These are phyloP conservation scores for Candida morakotiae DNA, from an alignment of 805 yeast species.

Conservation along the genomic window DNA sequence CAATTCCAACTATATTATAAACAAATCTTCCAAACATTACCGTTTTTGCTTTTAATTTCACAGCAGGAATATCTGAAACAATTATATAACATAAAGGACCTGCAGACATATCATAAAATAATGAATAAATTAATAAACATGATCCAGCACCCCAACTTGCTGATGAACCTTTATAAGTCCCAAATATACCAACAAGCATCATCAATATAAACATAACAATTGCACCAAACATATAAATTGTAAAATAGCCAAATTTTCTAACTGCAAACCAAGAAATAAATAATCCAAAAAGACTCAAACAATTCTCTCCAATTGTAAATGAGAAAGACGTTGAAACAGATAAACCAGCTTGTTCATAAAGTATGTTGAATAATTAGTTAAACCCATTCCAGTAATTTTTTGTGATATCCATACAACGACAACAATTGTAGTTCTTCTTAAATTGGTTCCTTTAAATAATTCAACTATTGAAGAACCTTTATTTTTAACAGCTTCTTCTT, in stretches of 20 bases:
- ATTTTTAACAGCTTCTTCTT: slow-evolving; percentile 25
- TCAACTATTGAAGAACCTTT: slow-evolving; percentile 32
- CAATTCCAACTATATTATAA: slow-evolving; percentile 32
- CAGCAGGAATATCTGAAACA: slow-evolving; percentile 35
- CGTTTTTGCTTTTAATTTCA: slow-evolving; percentile 33
- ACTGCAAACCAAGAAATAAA: slow-evolving; percentile 41
- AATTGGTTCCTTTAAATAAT: slow-evolving; percentile 45
- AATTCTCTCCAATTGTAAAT: slow-evolving; percentile 43
- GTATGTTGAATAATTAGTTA: slow-evolving; percentile 48
- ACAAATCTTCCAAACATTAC: slow-evolving; percentile 36
- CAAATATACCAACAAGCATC: slow-evolving; percentile 41
- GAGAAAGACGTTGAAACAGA: slow-evolving; percentile 39
- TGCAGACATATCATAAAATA: slow-evolving; percentile 39
- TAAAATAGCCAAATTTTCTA: slow-evolving; percentile 37
- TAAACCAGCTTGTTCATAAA: slow-evolving; percentile 49
- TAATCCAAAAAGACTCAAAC: slow-evolving; percentile 43
- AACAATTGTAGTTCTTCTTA: slow-evolving; percentile 50
- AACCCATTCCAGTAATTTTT: slow-evolving; percentile 43
- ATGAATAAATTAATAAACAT: slow-evolving; percentile 42
- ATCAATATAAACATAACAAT: slow-evolving; percentile 28
- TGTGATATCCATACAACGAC: slow-evolving; percentile 43
- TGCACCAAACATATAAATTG: slow-evolving; percentile 36
- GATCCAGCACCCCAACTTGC: slow-evolving; percentile 47
- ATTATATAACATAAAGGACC: slow-evolving; percentile 38
- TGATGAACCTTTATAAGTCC: slow-evolving; percentile 18